Conservation (phyloP, 371 early-diverging fungal genomes). For the Gilbertella persicaria region DNA sequence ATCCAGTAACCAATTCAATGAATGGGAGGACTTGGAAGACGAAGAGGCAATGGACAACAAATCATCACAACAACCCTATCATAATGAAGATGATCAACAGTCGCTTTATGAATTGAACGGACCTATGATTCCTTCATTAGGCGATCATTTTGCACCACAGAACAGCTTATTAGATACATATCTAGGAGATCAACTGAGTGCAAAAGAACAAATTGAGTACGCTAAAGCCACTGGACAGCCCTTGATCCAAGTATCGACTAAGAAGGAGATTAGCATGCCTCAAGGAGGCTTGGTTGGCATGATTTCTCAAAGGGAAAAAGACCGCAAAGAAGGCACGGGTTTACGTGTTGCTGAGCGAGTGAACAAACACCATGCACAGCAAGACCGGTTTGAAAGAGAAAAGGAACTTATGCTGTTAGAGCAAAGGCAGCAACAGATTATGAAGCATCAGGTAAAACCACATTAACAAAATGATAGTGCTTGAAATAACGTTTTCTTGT, state of each 20-base stretch:
- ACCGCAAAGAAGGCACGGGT: slow-evolving; percentile 43
- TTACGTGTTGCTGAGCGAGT: slow-evolving; percentile 38
- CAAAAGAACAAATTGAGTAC: slow-evolving; percentile 52
- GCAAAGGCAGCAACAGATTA: slow-evolving; percentile 50
- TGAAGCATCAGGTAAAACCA: slow-evolving; percentile 48
- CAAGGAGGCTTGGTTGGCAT: slow-evolving; percentile 49
- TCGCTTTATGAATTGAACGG: slow-evolving; percentile 32
- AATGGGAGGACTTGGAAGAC: background rate
- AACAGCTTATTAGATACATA: slow-evolving; percentile 45
- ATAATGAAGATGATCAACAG: slow-evolving; percentile 29
- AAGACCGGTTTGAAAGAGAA: slow-evolving; percentile 44
- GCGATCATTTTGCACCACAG: slow-evolving; percentile 52
- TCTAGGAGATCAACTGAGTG: slow-evolving; percentile 46
- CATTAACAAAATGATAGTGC: background rate
- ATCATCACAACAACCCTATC: slow-evolving; percentile 25
- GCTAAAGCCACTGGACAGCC: slow-evolving; percentile 54
- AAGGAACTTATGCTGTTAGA: slow-evolving; percentile 48
- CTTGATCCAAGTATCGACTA: slow-evolving; percentile 45
- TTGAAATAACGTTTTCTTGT: background rate
- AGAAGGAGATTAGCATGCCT: slow-evolving; percentile 34
- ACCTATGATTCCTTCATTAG: slow-evolving; percentile 45
- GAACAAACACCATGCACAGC: slow-evolving; percentile 38
- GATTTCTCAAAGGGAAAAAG: slow-evolving; percentile 49
- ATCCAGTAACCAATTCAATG: slow-evolving; percentile 9
- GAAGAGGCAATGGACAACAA: background rate